Evolutionary conservation across 345 rosid species (phyloP).

Genomic region (Abelmoschus esculentus): DNA sequence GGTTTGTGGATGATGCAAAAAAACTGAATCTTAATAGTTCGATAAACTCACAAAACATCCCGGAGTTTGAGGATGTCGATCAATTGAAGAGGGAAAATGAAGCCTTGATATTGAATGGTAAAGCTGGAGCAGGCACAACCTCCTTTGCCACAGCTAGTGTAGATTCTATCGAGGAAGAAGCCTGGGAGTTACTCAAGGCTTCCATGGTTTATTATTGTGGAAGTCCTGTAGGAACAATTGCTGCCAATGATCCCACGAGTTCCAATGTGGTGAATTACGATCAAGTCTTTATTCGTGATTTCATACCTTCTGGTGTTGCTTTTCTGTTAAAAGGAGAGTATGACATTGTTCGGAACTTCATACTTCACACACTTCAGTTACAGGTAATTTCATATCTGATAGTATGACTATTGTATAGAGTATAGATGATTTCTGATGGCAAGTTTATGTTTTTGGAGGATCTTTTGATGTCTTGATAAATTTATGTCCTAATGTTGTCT

Average conservation of each 20-base stretch:
- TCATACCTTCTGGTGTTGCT: constrained; percentile 47
- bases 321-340: constrained; percentile 53
- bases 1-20: constrained; percentile 38
- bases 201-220: constrained; percentile 75
- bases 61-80: constrained; percentile 32
- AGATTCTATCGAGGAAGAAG: constrained; percentile 67
- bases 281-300: constrained; percentile 49
- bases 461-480: neutral
- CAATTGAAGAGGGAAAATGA: constrained; percentile 29
- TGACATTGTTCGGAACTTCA: constrained; percentile 43
- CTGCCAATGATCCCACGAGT: constrained; percentile 78
- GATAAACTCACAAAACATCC: constrained; percentile 14
- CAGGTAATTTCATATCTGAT: constrained; percentile 34
- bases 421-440: neutral
- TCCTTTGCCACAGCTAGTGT: constrained; percentile 16
- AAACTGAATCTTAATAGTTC: constrained; percentile 32
- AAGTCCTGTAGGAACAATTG: constrained; percentile 81
- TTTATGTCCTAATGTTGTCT: neutral
- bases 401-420: neutral
- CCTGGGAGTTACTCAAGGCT: constrained; percentile 69
- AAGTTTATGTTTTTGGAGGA: constrained; percentile 1
- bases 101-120: constrained; percentile 24
- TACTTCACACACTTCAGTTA: constrained; percentile 47
- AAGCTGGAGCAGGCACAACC: constrained; percentile 14
- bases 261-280: constrained; percentile 49